Conservation (phyloP, 1,284 basidiomycete species). For the Sanghuangporus weigelae region DNA sequence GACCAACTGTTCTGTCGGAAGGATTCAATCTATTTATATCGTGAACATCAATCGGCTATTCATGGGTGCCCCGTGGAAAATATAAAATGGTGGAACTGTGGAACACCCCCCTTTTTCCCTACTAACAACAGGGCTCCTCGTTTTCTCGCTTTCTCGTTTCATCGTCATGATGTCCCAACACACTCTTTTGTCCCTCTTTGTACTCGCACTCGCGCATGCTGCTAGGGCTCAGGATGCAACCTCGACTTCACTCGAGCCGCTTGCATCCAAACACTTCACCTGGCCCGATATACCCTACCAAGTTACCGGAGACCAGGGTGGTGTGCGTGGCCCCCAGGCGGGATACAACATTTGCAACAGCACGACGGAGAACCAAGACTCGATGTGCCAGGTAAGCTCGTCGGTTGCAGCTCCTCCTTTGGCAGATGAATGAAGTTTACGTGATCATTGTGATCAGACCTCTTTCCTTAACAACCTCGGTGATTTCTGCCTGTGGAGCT, state of each 20-base stretch:
- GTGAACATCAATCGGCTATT: conserved; percentile 3
- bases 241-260: conserved; percentile 18
- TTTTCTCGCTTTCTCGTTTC: neutral
- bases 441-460: conserved; percentile 6
- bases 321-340: conserved; percentile 47
- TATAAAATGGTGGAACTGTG: conserved; percentile 7
- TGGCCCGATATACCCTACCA: conserved; percentile 38
- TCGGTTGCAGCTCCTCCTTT: conserved; percentile 9
- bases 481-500: conserved; percentile 28
- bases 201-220: conserved; percentile 10
- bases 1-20: neutral
- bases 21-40: neutral
- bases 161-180: conserved; percentile 18
- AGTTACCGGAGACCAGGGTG: conserved; percentile 42
- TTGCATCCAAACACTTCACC: conserved; percentile 20
- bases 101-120: neutral
- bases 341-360: conserved; percentile 72
- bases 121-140: neutral
- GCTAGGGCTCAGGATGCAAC: conserved; percentile 15
- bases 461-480: conserved; percentile 17
- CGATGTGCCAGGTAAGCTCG: conserved; percentile 50
- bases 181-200: conserved; percentile 20
- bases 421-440: neutral
- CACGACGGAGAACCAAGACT: conserved; percentile 55
- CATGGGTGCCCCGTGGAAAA: neutral